Evolutionary conservation across 108 stramenopile genomes (phyloP), one percentile per base, ranked within the genome.

Genomic region (Nitzschia palea): DNA sequence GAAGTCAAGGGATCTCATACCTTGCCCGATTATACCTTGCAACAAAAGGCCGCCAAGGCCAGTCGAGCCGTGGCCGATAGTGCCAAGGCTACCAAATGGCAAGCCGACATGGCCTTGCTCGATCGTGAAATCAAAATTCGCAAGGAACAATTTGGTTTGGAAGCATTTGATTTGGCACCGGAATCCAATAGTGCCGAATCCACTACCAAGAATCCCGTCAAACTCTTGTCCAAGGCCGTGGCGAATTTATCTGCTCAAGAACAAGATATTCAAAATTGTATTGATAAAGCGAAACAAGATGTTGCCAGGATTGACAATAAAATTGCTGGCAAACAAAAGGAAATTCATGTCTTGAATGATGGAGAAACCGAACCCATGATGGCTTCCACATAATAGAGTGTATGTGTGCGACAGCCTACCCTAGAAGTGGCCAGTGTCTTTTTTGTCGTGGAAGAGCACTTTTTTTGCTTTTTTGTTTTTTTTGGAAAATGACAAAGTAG

Each of bases 41-140:
- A 53, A 8, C 66, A 75, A 47, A 66, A 76, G 22, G 14, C 74
- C 29, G 52, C 31, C 36, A 75, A 75, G 35, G 74, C 80, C 0
- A 74, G 80, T 0, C 34, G 55, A 34, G 50, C 42, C 66, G 44
- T 82, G 29, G 36, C 59, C 28, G 45, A 72, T 52, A 64, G 63
- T 30, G 81, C 73, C 0, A 66, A 37, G 18, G 59, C 33, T 17
- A 62, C 81, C 15, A 77, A 82, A 54, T 32, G 79, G 29, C 61
- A 84, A 65, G 87, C 80, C 29, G 80, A 93, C 71, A 73, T 86
- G 69, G 86, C 77, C 4, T 78, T 93, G 50, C 68, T 93, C 42
- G 91, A 93, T 70, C 86, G 86, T 14, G 86, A 93, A 72, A 87
- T 93, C 34, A 87, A 86, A 63, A 40, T 77, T 18, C 75, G 86